Evolutionary conservation across 179 eudicot species (phyloP).

Genomic region (Beta corolliflora): DNA sequence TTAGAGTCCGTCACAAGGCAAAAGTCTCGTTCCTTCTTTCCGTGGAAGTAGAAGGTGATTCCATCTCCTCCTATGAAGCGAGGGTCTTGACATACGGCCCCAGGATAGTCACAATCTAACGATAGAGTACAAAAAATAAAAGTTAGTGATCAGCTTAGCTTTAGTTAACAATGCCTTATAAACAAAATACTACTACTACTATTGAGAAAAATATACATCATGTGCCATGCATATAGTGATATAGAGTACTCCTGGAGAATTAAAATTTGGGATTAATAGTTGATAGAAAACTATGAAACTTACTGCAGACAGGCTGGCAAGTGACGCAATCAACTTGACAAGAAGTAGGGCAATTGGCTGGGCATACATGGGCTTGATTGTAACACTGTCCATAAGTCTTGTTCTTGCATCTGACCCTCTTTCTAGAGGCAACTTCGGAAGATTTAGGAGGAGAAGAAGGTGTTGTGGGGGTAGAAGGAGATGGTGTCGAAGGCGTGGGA

Average conservation of each 20-base stretch:
- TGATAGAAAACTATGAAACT: no score
- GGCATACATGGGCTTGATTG: conserved; percentile 2
- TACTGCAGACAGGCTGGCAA: conserved; percentile 43
- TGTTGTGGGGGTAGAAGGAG: background rate
- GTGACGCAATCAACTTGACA: conserved; percentile 46
- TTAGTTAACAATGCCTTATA: no score
- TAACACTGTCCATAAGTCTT: conserved; percentile 23
- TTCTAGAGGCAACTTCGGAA: background rate
- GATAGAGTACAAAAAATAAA: background rate
- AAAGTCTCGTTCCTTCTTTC: conserved; percentile 46
- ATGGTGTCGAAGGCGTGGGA: background rate
- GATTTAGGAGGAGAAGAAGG: conserved; percentile 21
- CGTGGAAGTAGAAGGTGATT: conserved; percentile 61
- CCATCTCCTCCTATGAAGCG: conserved; percentile 56
- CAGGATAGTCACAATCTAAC: conserved; percentile 41
- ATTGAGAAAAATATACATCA: no score
- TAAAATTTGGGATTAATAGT: no score
- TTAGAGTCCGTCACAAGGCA: conserved; percentile 51
- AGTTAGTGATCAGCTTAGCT: no score
- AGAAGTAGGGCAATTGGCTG: conserved; percentile 24
- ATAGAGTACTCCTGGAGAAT: no score
- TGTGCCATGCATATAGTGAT: no score
- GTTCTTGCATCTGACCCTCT: conserved; percentile 28
- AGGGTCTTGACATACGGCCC: conserved; percentile 55
- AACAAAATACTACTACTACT: no score